Base-by-base conservation (phyloP, 2,329 filamentous ascomycete genomes). In the Botrytis tulipae region DNA sequence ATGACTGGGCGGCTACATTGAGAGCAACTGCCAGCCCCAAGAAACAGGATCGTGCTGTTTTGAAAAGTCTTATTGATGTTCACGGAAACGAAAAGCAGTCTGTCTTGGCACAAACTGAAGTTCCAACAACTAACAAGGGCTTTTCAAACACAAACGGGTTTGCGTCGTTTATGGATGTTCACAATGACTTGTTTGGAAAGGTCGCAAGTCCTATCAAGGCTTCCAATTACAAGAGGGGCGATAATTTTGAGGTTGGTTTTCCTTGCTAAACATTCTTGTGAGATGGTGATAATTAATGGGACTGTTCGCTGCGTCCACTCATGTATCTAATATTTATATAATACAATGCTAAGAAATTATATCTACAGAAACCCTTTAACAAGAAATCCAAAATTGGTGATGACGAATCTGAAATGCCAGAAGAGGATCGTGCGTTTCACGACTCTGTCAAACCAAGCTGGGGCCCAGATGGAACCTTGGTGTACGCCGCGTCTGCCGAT, bases 1-100 rank as follows among this genome's bases (percentile, higher is more conserved):
- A 95, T 74, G 92, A 97, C 81, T 99, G 96, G 96, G 92, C 94
- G 78, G 92, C 96, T 78, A 95, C 98, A 84, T 87, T 99, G 76
- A 93, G 94, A 82, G 94, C 94, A 77, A 98, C 96, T 9, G 94
- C 98, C 78, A 97, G 94, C 80, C 95, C 96, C 9, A 91, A 93
- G 80, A 98, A 98, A 85, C 92, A 96, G 80, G 93, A 98, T 84
- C 93, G 95, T 74, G 91, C 91, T 42, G 85, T 96, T 48, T 86
- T 91, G 59, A 87, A 86, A 78, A 87, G 86, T 40, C 80, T 88
- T 83, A 78, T 80, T 70, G 77, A 81, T 71, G 60, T 78, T 44
- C 74, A 79, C 70, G 79, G 76, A 18, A 76, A 79, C 44, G 78
- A 79, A 51, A 66, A 73, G 32, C 74, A 91, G 78, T 86, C 85